These are phyloP conservation scores for Dissophora globulifera DNA, from an alignment of 192 early-diverging fungal genomes.

Conservation along the genomic window DNA sequence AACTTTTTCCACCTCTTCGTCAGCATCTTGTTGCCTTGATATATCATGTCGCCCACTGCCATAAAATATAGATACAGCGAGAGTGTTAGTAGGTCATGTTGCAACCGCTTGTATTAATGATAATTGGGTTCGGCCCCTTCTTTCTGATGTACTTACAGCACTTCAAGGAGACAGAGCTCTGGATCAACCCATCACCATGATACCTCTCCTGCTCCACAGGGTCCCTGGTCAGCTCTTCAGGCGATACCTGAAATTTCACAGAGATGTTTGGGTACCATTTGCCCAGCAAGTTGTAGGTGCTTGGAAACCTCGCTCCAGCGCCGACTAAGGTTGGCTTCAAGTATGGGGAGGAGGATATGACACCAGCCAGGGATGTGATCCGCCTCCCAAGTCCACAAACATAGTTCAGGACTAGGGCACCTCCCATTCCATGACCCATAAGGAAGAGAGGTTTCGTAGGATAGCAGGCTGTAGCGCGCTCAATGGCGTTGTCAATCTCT, in stretches of 20 bases:
- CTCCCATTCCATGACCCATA: constrained; percentile 51
- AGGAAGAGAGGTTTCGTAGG: constrained; percentile 27
- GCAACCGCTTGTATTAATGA: too few relatives aligned
- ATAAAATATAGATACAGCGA: not conserved
- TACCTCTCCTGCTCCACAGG: constrained; percentile 17
- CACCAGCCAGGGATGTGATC: constrained; percentile 25
- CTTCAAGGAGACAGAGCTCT: constrained; percentile 20
- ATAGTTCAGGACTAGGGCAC: constrained; percentile 38
- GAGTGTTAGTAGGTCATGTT: not conserved
- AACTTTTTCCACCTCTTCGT: constrained; percentile 45
- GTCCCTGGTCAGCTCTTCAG: constrained; percentile 38
- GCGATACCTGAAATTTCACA: constrained; percentile 7
- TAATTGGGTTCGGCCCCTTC: too few relatives aligned
- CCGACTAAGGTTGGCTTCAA: constrained; percentile 24
- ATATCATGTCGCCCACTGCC: constrained; percentile 49
- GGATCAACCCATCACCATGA: constrained; percentile 27
- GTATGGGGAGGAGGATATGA: constrained; percentile 37
- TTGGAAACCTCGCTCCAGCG: constrained; percentile 22
- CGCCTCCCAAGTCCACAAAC: constrained; percentile 38
- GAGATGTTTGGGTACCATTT: constrained; percentile 42
- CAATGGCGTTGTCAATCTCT: constrained; percentile 44
- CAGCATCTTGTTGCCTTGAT: constrained; percentile 41
- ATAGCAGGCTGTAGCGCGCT: constrained; percentile 5
- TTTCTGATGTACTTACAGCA: constrained; percentile 30
- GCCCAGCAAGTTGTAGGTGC: constrained; percentile 30